Evolutionary conservation across 2,329 filamentous ascomycete genomes (phyloP), one percentile per base, ranked within the genome.

Genomic region (Lachnellula subtilissima): DNA sequence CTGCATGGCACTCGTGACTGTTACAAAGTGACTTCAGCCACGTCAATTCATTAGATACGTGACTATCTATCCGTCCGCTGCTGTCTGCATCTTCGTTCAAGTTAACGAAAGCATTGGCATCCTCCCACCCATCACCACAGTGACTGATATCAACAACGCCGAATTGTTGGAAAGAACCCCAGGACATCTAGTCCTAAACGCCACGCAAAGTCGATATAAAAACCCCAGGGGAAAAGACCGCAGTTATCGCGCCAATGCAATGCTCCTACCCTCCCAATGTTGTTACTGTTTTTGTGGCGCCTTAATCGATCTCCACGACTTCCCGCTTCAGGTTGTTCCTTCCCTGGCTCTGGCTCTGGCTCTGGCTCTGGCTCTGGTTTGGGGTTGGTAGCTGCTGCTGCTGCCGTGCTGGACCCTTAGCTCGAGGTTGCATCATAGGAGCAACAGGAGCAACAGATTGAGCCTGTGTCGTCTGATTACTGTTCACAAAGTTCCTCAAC

Each of bases 231-330:
- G 46, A 42, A 39, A 37, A 40, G 23, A 43, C 17, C n/a, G 22
- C 46, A 47, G 40, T 37, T 35, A 42, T 25, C 45, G 39, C 50
- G 49, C 52, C 25, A 53, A 46, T 55, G 46, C 12, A 35, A 48
- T 53, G 37, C 43, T 22, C 48, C 39, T 46, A 51, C 46, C 56
- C 50, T 51, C 32, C 42, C 45, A 32, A 28, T 45, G 19, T 19
- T 45, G 42, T 45, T 23, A 19, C 17, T 25, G 25, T 47, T 46
- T 50, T 49, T 22, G 23, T 35, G 15, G 35, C 17, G 9, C 12
- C 49, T 48, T 59, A 67, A 60, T 67, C 65, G 48, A 67, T 64
- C 46, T 65, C 64, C 36, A 67, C 60, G 9, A 65, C 48, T 50
- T 65, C 62, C 22, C 51, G 53, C 39, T 58, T 59, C 9, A 42